Base-by-base conservation (phyloP, 345 rosid genomes). In the Eutrema heterophyllum region DNA sequence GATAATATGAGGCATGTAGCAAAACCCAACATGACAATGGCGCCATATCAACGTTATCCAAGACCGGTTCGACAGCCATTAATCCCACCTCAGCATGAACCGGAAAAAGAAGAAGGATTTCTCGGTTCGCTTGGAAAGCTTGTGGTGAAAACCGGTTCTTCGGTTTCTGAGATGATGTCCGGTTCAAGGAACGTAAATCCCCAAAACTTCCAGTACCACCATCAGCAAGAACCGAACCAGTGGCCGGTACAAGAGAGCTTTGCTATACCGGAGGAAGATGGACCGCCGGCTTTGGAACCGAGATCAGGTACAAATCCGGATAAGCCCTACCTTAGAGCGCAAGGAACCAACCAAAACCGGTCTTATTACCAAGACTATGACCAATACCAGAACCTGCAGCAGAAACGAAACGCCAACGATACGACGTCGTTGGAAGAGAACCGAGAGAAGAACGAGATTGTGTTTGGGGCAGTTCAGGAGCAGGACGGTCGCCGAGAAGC, bases 391-490 rank as follows among this genome's bases (percentile, higher is more conserved):
- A 57, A 14, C 73, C 81, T 21, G 24, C 24, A 78, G 15, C 81
- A 71, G 50, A 83, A 78, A 32, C 85, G 80, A 60, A 81, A 76
- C 12, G 79, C 76, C 7, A 75, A 80, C 45, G 85, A 89, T 1
- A 70, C 82, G 55, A 83, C 96, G 13, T 83, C 82, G 70, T 85
- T 84, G n/a, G 94, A 92, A 80, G 86, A 86, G 46, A 83, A 84
- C 84, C 24, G 68, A 44, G 91, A 95, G 82, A 86, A 89, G 26
- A 92, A 84, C 9, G 97, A 95, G 86, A 85, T 95, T 2, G 97
- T 95, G 39, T 95, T 92, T 16, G 94, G 99, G 30, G 94, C 97
- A 27, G 94, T 92, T 64, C 98, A 95, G 72, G 96, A 87, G 75
- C 92, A 89, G 33, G 96, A 85, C 64, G 97, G 96, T 16, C 84